Conservation (phyloP, 1,139 yeast genomes). For the Geotrichum siamense region DNA sequence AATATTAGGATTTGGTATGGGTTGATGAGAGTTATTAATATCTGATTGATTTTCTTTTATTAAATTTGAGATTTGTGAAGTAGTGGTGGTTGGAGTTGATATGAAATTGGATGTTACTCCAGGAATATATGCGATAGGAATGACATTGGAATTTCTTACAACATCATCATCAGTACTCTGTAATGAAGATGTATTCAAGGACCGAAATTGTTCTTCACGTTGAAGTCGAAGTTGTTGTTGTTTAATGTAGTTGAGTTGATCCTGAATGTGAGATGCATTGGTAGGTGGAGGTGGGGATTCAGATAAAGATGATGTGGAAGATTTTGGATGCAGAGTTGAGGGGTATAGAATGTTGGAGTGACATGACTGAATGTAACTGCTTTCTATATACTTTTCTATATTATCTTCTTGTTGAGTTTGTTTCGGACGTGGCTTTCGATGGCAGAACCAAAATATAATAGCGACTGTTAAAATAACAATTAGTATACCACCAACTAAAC, state of each 20-base stretch:
- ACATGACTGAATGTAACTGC: too few relatives aligned
- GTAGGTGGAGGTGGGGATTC: too few relatives aligned
- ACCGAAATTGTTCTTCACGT: slow-evolving; percentile 9
- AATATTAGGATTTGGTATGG: slow-evolving; percentile 7
- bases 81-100: slow-evolving; percentile 4
- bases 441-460: neutral
- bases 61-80: neutral
- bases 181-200: slow-evolving; percentile 4
- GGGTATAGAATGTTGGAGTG: too few relatives aligned
- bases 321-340: too few relatives aligned
- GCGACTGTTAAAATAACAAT: too few relatives aligned
- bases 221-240: slow-evolving; percentile 15
- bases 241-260: slow-evolving; percentile 17
- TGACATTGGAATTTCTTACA: slow-evolving; percentile 61
- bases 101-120: slow-evolving; percentile 46
- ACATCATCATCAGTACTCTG: slow-evolving; percentile 40
- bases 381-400: too few relatives aligned
- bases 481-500: slow-evolving; percentile 15
- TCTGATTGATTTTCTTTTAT: neutral
- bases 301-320: neutral
- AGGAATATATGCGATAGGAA: slow-evolving; percentile 85
- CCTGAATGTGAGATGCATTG: too few relatives aligned
- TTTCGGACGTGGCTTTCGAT: too few relatives aligned
- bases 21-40: slow-evolving; percentile 1
- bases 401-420: too few relatives aligned